A percentile compares a stretch with the other conserved stretches of the same genome.
phyloP scores from a whole-genome alignment of 768 basidiomycete species.

The Strobilomyces echinocephalus region DNA sequence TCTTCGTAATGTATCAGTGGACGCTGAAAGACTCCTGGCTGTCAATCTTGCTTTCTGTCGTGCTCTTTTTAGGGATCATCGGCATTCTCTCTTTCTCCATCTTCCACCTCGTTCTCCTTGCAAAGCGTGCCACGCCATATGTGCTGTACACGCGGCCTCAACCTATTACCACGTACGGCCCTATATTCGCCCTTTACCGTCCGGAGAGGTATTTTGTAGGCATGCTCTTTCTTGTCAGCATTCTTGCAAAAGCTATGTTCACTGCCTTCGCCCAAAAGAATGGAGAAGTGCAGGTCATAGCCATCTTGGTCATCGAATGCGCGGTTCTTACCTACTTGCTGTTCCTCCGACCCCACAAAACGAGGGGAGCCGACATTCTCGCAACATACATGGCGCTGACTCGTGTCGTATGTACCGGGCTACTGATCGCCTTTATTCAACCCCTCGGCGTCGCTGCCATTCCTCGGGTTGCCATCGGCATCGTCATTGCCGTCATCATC shows the following conservation, averaged over 20 bases:
- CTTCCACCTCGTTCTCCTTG: constrained; percentile 46
- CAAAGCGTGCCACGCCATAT: constrained; percentile 36
- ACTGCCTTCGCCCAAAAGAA: constrained; percentile 59
- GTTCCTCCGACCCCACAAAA: constrained; percentile 58
- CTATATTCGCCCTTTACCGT: constrained; percentile 67
- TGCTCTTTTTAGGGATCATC: constrained; percentile 53
- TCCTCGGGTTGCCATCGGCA: constrained; percentile 75
- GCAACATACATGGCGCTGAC: constrained; percentile 60
- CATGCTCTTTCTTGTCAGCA: constrained; percentile 48
- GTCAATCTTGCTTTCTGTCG: constrained; percentile 70
- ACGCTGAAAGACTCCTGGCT: constrained; percentile 86
- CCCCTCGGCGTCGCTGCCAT: constrained; percentile 63
- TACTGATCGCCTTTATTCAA: constrained; percentile 76
- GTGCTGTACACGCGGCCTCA: constrained; percentile 34
- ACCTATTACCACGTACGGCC: constrained; percentile 42
- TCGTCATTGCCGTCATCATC: constrained; percentile 67
- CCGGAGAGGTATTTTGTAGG: constrained; percentile 65
- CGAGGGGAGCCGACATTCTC: constrained; percentile 67
- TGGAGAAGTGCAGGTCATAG: constrained; percentile 65
- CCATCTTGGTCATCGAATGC: constrained; percentile 63
- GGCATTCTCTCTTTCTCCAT: constrained; percentile 46
- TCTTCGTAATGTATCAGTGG: constrained; percentile 89
- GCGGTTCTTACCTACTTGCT: constrained; percentile 51
- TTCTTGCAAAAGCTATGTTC: constrained; percentile 66
- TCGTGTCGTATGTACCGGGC: constrained; percentile 62